Evolutionary conservation across 306 rosid species (phyloP), one percentile per base, ranked within the genome.

Genomic region (Castanospermum australe): DNA sequence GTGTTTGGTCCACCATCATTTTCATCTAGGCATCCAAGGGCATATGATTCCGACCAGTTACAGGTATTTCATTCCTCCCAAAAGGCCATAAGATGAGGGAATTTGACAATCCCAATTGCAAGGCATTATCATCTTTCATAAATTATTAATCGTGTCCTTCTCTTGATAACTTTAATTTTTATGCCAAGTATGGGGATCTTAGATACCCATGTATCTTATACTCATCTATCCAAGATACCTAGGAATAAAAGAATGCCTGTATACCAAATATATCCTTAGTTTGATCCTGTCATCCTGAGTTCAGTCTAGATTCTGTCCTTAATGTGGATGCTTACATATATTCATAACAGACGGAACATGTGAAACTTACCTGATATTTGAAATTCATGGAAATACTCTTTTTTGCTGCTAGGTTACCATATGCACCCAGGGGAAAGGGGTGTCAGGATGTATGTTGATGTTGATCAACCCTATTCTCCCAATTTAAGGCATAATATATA

Each of bases 381-480:
- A 38, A 32, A 57, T 73, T 33, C 18, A 8, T 42, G 62, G 60
- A 42, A 42, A 54, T 25, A 32, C 28, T 62, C 15, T 0, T 77
- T 41, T 42, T 82, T 62, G 70, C 60, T 39, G 12, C 71, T 70
- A 48, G 54, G 57, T 41, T 76, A 51, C 67, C 44, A 28, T 48
- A 28, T 70, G 3, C 52, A 36, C 42, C 20, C 15, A 0, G 70
- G 61, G 68, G 5, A 70, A 41, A 41, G 79, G 41, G 74, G 39
- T 70, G 62, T 55, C 14, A 24, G 51, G 32, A 64, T 71, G 18
- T 42, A 20, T 54, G 64, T 17, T 54, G 50, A 20, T 54, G 64
- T 17, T 54, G 50, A 54, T 50, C 44, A 70, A 24, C 28, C 56
- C 51, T 33, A 17, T 71, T 64, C 55, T 69, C 39, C 52, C 8